Conservation (phyloP, 768 basidiomycete species). For the Macrolepiota dolichaula region DNA sequence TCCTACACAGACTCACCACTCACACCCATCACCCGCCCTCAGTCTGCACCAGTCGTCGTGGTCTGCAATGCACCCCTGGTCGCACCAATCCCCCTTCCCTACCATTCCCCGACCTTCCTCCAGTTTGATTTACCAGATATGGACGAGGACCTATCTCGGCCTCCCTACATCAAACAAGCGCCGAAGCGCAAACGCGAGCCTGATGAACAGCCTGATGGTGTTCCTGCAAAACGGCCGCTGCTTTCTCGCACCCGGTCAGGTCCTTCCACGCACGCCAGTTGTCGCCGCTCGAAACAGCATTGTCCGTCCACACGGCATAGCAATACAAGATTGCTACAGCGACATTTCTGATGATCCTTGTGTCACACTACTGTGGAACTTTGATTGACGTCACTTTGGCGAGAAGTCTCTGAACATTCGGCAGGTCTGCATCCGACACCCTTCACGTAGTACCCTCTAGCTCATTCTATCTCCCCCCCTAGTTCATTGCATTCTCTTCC, state of each 20-base stretch:
- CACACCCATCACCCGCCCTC: slow-evolving; percentile 22
- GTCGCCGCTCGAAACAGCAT: slow-evolving; percentile 7
- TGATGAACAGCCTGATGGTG: slow-evolving; percentile 15
- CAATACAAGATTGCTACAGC: slow-evolving; percentile 9
- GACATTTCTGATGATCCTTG: slow-evolving; percentile 8
- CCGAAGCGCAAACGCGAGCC: slow-evolving; percentile 35
- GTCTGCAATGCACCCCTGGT: slow-evolving; percentile 67
- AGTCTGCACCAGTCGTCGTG: slow-evolving; percentile 33
- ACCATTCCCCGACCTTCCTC: slow-evolving; percentile 66
- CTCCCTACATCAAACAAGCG: slow-evolving; percentile 46
- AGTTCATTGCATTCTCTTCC: slow-evolving; percentile 7
- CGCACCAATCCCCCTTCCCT: slow-evolving; percentile 66
- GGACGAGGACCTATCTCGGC: slow-evolving; percentile 67
- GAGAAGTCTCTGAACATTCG: slow-evolving; percentile 1
- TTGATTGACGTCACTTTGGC: slow-evolving; percentile 11
- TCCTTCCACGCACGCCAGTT: background rate
- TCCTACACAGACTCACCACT: slow-evolving; percentile 18
- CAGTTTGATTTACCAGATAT: slow-evolving; percentile 65
- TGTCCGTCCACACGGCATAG: slow-evolving; percentile 1
- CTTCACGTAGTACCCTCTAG: background rate
- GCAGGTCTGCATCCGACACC: background rate
- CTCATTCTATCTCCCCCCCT: background rate
- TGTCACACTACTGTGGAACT: slow-evolving; percentile 8
- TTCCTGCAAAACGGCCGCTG: slow-evolving; percentile 33
- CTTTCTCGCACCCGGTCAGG: slow-evolving; percentile 1